phyloP scores from a whole-genome alignment of 2,329 filamentous ascomycete species.

The Cercospora zeina region DNA sequence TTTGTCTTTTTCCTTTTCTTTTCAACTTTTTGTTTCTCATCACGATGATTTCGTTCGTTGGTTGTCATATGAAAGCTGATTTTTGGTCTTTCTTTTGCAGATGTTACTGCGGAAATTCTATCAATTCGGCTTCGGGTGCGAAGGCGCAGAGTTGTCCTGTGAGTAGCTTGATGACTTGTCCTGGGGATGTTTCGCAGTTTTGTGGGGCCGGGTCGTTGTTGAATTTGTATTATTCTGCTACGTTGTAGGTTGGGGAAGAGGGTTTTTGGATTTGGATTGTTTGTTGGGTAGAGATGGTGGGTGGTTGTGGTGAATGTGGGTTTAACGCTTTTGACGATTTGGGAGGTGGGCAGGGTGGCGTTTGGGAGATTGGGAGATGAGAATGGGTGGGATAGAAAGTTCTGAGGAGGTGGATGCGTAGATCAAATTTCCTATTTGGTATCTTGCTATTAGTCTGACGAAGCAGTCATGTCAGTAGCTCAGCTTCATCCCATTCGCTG shows the following conservation, averaged over 20 bases:
- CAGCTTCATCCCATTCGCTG: constrained; percentile 56
- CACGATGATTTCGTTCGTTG: not conserved
- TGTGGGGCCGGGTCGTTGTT: constrained; percentile 38
- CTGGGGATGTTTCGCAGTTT: constrained; percentile 34
- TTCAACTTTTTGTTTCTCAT: no score
- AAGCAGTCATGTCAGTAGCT: constrained; percentile 43
- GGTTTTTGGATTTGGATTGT: constrained; percentile 3
- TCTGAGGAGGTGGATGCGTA: not conserved
- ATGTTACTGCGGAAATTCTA: constrained; percentile 36
- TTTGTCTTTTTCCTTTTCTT: not conserved
- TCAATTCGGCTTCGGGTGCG: constrained; percentile 28
- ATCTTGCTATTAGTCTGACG: not conserved
- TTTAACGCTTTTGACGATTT: no score
- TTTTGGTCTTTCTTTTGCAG: not conserved
- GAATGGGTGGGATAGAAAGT: no score
- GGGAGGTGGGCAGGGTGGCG: constrained; percentile 8
- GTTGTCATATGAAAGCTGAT: not conserved
- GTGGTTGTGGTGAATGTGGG: not conserved
- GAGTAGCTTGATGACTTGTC: constrained; percentile 32
- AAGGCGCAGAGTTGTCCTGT: constrained; percentile 26
- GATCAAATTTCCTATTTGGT: not conserved
- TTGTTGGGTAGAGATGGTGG: not conserved
- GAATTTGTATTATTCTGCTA: constrained; percentile 38
- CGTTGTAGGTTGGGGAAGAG: constrained; percentile 11
- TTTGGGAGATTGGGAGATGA: constrained; percentile 1